Base-by-base conservation (phyloP, 805 yeast species). In the Metschnikowia proteae region DNA sequence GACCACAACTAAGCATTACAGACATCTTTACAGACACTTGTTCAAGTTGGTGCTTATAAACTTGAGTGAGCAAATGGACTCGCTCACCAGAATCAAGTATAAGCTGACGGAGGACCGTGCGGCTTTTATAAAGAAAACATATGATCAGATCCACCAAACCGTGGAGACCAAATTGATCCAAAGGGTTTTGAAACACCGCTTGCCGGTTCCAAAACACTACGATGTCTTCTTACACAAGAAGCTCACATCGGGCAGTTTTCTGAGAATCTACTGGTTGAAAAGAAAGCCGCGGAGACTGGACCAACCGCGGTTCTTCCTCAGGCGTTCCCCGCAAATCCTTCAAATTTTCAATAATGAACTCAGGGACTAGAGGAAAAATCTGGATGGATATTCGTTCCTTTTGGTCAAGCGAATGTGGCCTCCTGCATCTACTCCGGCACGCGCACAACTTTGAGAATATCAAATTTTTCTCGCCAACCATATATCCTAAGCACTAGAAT, bases 11-110 rank as follows among this genome's bases (percentile, higher is more conserved):
- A 57, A 56, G 25, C 67, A 64, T 40, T 50, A 53, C 50, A 58
- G 54, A 36, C 54, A 50, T 46, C 56, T 72, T 31, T 55, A 54
- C 45, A 62, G 60, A 29, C 76, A 73, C 47, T 54, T 73, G 30
- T 64, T 61, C 57, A 70, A 70, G 52, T 49, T 72, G 28, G 63
- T 71, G 43, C 49, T 70, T 51, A 62, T 68, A 39, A 73, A 73
- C 55, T 52, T 70, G 48, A 68, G 62, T 26, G 73, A 69, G 34
- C 73, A 67, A 50, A 59, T 71, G 25, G 74, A 71, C 32, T 65
- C 66, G 1, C 61, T 73, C 42, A 59, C 61, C 42, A 52, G 70
- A 22, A 60, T 71, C 54, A 73, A 70, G 52, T 70, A 73, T 54
- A 55, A 58, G 38, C 63, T 65, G 55, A 61, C 68, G 32, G 50